Base-by-base conservation (phyloP, 805 yeast genomes). In the Yarrowia sp. region DNA sequence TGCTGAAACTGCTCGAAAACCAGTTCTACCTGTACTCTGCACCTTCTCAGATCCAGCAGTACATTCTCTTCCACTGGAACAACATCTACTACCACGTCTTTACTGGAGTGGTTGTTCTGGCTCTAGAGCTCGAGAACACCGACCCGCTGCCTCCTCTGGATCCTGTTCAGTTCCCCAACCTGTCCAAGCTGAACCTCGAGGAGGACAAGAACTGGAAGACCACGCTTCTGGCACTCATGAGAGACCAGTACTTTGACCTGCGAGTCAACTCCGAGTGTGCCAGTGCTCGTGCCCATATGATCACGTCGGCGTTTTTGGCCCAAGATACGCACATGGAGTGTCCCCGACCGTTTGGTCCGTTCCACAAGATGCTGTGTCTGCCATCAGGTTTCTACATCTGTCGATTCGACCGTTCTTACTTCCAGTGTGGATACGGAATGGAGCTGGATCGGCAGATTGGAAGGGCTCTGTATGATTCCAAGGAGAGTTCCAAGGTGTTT, bases 401-500 rank as follows among this genome's bases (percentile, higher is more conserved):
- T 45, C 66, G 53, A 8, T 59, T 59, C 35, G 66, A 59, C 36
- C 8, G 16, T 14, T 45, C 66, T 8, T 59, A 59, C 36, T 59
- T 59, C 53, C 53, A 59, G 43, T 56, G 63, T 42, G 63, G 63
- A n/a, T 56, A 56, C 22, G 66, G 52, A 8, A 59, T 45, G 50
- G 53, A 45, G 66, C 16, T 59, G 16, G 66, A 59, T 19, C 52
- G 66, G 3, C 66, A 59, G 66, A 59, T 59, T 35, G 53, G 66
- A 19, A 42, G 66, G 19, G 66, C 66, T 14, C n/a, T 59, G 32
- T 59, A 59, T 12, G 53, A 59, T 35, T 59, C 66, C 43, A 45
- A 43, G 53, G 66, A 59, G 53, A 45, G 53, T 45, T 43, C 52
- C 32, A 43, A 46, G 53, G 50, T 59, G 53, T 59, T 45, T 35